Base-by-base conservation (phyloP, 345 rosid species). In the Populus deltoides region DNA sequence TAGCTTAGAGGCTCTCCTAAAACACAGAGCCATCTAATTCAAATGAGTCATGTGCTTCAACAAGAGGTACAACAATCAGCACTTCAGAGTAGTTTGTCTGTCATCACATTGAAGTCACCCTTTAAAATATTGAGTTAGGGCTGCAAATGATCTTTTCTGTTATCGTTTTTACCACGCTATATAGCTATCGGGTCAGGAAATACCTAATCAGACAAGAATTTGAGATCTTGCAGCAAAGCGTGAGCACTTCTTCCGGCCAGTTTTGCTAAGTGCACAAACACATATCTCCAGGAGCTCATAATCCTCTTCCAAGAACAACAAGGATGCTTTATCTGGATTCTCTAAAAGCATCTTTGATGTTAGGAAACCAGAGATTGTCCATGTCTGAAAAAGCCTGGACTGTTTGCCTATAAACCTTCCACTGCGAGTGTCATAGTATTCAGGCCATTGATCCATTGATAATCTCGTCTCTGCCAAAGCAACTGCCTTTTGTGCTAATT, bases 351-450 rank as follows among this genome's bases (percentile, higher is more conserved):
- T 90, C 87, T 96, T 96, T 0, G 98, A 90, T 38, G 98, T 82
- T 66, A 93, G 83, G 82, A 83, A 95, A 70, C 97, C 90, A 18
- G 99, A 94, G 10, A 92, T 90, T 0, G 98, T 93, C 98, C 98
- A 92, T 38, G 97, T 93, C 80, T 93, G 98, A 74, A 71, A 80
- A 68, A 92, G 87, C 77, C 91, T 85, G 33, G 99, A 84, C 33
- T 96, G 97, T 81, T 96, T 92, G 70, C 99, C 97, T 16, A 92
- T 80, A 66, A 93, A 93, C 75, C 89, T 91, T 76, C 98, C 98
- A 27, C 87, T 85, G 62, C 66, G 86, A 0, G 90, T 93, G 87
- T 96, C 98, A 6, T 95, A 93, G 79, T 95, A 95, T 78, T 95
- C 99, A 1, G 99, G 98, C 98, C 98, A 95, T 24, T 83, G 71